Base-by-base conservation (phyloP, 2,329 filamentous ascomycete species). In the Penicillium frequentans region DNA sequence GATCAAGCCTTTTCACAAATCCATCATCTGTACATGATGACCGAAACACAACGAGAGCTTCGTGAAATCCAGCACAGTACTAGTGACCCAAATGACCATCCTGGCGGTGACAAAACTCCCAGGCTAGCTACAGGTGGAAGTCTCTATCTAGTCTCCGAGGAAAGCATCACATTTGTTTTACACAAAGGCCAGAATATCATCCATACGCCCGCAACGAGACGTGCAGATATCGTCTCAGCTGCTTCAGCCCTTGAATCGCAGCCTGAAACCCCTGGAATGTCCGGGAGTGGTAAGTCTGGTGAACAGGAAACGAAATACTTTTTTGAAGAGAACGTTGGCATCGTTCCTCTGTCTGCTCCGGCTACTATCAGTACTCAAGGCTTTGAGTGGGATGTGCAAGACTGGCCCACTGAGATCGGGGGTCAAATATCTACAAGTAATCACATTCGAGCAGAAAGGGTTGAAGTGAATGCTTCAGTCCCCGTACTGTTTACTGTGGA, bases 1-100 rank as follows among this genome's bases (percentile, higher is more conserved):
- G 95, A 99, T 74, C 95, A 99, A 72, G 93, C 89, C 1, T 82
- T 99, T 48, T 92, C 91, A 56, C 87, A 96, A 67, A 82, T 99
- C 52, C 91, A 96, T 71, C 90, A 97, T 70, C 81, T 98, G 46
- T 93, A 83, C 56, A 75, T 79, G 57, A 82, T 73, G 63, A 70
- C 63, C 5, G 57, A 81, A 64, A 75, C 80, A 10, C 68, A 59
- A 29, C 53, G 61, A 23, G 49, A 62, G 58, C 26, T 60, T 49
- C 58, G 50, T 31, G 44, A 58, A 35, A 50, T 54, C 0, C 26
- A 54, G 16, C 21, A 53, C 27, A 45, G 27, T 37, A 13, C n/a
- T n/a, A 44, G 31, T 43, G 16, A 23, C 14, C 42, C 54, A 23
- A 33, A 52, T 16, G 6, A 13, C 4, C 11, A 23, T 42, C 19